Evolutionary conservation across 768 basidiomycete species (phyloP).

Genomic region (Favolaschia claudopus): DNA sequence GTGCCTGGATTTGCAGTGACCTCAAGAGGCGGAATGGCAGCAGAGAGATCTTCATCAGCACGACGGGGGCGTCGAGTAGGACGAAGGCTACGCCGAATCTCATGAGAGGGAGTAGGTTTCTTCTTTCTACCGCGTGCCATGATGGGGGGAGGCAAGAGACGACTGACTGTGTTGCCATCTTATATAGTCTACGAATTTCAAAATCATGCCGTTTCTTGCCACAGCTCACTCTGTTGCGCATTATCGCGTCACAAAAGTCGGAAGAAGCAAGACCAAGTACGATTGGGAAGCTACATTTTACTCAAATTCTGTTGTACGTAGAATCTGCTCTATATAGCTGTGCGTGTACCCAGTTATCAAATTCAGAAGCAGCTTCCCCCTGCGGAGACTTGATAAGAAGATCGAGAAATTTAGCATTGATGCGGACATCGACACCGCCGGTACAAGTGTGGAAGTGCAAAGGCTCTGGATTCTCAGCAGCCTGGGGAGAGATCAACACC

Average conservation of each 20-base stretch:
- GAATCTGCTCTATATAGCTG: constrained; percentile 1
- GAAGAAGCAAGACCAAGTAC: no score
- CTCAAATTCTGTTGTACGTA: neutral
- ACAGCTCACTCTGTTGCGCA: no score
- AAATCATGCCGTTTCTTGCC: no score
- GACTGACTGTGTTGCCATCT: neutral
- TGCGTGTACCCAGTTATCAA: neutral
- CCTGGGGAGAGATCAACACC: neutral
- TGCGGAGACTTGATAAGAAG: neutral
- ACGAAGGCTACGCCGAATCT: neutral
- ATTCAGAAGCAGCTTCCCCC: neutral
- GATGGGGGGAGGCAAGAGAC: neutral
- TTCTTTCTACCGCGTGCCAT: neutral
- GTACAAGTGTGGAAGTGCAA: neutral
- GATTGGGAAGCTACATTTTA: neutral
- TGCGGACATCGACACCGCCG: neutral
- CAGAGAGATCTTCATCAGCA: neutral
- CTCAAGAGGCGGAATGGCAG: no score
- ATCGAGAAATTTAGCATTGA: neutral
- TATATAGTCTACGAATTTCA: neutral
- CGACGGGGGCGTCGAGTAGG: neutral
- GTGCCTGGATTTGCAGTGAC: no score
- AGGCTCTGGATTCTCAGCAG: neutral
- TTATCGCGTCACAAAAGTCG: no score
- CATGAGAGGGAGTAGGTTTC: no score